Evolutionary conservation across 441 rosid species (phyloP).

Genomic region (Breynia disticha): DNA sequence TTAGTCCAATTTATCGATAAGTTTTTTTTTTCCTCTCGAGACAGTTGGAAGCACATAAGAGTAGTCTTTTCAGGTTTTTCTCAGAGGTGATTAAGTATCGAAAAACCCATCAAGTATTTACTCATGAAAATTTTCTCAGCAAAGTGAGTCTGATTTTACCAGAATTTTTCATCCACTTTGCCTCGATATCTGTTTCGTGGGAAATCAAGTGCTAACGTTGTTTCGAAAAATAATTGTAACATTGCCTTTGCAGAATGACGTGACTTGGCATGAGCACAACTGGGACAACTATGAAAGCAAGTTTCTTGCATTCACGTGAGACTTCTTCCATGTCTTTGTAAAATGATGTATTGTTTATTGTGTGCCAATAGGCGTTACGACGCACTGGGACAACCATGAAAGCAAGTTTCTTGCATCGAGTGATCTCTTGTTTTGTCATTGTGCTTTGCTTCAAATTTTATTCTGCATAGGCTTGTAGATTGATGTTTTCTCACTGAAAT

Average conservation of each 20-base stretch:
- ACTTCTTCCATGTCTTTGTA: conserved; percentile 3
- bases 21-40: conserved; percentile 11
- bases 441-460: neutral
- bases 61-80: conserved; percentile 70
- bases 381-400: conserved; percentile 56
- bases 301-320: conserved; percentile 93
- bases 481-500: neutral
- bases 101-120: conserved; percentile 33
- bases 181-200: neutral
- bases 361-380: too few species aligned
- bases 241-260: conserved; percentile 40
- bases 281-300: conserved; percentile 85
- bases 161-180: neutral
- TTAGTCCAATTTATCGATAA: conserved; percentile 2
- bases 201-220: neutral
- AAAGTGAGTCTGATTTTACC: conserved; percentile 28
- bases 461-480: neutral
- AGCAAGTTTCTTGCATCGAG: conserved; percentile 89
- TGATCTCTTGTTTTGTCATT: neutral
- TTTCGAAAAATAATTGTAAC: conserved; percentile 11
- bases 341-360: too few species aligned
- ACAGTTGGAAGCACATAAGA: conserved; percentile 54
- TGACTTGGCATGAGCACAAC: conserved; percentile 91
- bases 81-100: conserved; percentile 68
- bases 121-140: conserved; percentile 55